Evolutionary conservation across 768 basidiomycete species (phyloP).

Genomic region (Mycena galopus): DNA sequence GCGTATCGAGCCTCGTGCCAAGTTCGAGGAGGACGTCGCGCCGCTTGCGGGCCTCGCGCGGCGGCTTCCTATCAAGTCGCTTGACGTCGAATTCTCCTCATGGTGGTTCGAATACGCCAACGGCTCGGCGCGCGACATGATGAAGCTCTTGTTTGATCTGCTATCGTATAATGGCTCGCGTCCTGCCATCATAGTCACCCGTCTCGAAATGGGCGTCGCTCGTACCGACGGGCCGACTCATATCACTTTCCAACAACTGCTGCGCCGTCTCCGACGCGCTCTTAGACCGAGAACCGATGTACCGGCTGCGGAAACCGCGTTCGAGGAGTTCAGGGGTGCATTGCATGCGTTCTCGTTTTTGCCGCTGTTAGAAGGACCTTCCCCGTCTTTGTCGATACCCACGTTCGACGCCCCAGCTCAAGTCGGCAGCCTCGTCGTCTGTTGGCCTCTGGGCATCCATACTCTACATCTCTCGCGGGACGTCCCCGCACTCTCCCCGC

Average conservation of each 20-base stretch:
- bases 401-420: slow-evolving; percentile 1
- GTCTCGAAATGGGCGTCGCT: neutral
- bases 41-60: neutral
- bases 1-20: neutral
- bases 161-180: neutral
- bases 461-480: slow-evolving; percentile 6
- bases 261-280: neutral
- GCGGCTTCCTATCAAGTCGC: neutral
- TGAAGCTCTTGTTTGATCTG: neutral
- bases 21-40: neutral
- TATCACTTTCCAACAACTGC: neutral
- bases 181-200: slow-evolving; percentile 2
- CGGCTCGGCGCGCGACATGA: neutral
- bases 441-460: neutral
- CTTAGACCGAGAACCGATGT: neutral
- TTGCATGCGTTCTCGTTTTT: neutral
- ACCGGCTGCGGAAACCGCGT: neutral
- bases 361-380: neutral
- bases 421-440: slow-evolving; percentile 10
- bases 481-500: neutral
- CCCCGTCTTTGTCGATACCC: slow-evolving; percentile 10
- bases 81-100: slow-evolving; percentile 15
- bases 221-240: slow-evolving; percentile 18
- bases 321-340: neutral
- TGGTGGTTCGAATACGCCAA: neutral